Evolutionary conservation across 352 stramenopile genomes (phyloP).

Genomic region (Plasmopara halstedii): DNA sequence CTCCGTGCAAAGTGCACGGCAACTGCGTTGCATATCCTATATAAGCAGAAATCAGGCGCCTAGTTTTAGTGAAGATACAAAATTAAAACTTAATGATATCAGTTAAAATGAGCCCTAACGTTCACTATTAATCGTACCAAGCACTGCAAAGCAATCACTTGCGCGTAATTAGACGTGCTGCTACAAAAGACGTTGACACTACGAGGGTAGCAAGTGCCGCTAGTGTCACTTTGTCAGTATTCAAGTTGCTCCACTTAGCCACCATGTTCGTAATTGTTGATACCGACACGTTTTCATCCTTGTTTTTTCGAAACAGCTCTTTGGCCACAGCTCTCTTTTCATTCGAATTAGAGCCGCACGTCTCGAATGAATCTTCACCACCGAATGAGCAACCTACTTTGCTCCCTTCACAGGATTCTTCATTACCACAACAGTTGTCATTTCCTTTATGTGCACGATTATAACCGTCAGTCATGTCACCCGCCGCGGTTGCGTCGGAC

Average conservation of each 20-base stretch:
- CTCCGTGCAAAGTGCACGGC: no score
- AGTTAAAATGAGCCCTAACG: no score
- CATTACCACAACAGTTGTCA: constrained; percentile 25
- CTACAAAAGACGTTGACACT: constrained; percentile 42
- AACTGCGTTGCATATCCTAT: no score
- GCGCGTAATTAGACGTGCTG: constrained; percentile 32
- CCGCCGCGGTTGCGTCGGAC: constrained; percentile 14
- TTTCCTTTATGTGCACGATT: constrained; percentile 14
- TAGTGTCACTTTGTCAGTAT: constrained; percentile 51
- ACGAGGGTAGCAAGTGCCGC: constrained; percentile 38
- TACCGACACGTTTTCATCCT: constrained; percentile 4
- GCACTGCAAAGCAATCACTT: constrained; percentile 12
- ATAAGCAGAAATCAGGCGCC: no score
- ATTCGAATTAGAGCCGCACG: constrained; percentile 30
- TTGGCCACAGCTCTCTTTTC: constrained; percentile 22
- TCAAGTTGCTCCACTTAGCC: constrained; percentile 24
- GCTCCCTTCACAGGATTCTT: neutral
- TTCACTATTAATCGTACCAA: no score
- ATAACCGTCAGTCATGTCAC: constrained; percentile 9
- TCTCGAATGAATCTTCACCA: neutral
- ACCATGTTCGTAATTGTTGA: constrained; percentile 10
- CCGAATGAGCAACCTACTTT: neutral
- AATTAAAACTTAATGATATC: no score
- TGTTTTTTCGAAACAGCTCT: constrained; percentile 15
- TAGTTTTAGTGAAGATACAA: no score